Evolutionary conservation across 768 basidiomycete genomes (phyloP).

Genomic region (Lyophyllum atratum): DNA sequence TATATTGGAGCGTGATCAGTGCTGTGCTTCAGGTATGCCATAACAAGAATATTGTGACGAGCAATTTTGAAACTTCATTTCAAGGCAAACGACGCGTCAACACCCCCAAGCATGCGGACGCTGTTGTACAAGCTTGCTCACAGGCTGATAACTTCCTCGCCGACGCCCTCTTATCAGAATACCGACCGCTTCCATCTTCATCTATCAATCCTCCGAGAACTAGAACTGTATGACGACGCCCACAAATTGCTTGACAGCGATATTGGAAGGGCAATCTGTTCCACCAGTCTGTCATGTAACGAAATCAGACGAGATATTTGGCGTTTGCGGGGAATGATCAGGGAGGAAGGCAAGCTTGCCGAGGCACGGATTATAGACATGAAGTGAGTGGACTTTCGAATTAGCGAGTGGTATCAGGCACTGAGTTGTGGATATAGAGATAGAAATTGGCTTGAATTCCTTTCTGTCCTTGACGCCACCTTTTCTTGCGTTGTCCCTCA

Average conservation of each 20-base stretch:
- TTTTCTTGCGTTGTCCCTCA: constrained; percentile 42
- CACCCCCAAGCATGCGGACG: constrained; percentile 60
- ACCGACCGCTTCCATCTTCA: constrained; percentile 82
- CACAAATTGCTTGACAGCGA: constrained; percentile 68
- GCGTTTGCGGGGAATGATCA: constrained; percentile 52
- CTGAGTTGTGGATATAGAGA: constrained; percentile 45
- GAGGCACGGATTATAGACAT: constrained; percentile 58
- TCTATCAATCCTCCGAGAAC: constrained; percentile 67
- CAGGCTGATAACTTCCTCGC: constrained; percentile 64
- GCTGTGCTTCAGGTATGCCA: constrained; percentile 71
- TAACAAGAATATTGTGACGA: neutral
- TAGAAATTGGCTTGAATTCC: constrained; percentile 86
- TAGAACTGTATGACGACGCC: constrained; percentile 71
- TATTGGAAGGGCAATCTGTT: constrained; percentile 65
- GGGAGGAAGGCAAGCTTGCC: constrained; percentile 65
- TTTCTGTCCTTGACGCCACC: constrained; percentile 70
- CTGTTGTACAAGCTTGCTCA: constrained; percentile 80
- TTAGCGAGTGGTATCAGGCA: neutral
- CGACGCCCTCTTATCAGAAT: constrained; percentile 61
- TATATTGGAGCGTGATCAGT: constrained; percentile 84
- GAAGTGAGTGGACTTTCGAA: constrained; percentile 44
- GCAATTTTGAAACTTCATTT: neutral
- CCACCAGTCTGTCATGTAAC: constrained; percentile 71
- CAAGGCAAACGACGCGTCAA: constrained; percentile 73
- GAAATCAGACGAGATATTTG: constrained; percentile 76